A percentile compares a stretch with the other conserved stretches of the same genome.
phyloP scores from a whole-genome alignment of 768 basidiomycete species.

The Lyophyllum decastes region DNA sequence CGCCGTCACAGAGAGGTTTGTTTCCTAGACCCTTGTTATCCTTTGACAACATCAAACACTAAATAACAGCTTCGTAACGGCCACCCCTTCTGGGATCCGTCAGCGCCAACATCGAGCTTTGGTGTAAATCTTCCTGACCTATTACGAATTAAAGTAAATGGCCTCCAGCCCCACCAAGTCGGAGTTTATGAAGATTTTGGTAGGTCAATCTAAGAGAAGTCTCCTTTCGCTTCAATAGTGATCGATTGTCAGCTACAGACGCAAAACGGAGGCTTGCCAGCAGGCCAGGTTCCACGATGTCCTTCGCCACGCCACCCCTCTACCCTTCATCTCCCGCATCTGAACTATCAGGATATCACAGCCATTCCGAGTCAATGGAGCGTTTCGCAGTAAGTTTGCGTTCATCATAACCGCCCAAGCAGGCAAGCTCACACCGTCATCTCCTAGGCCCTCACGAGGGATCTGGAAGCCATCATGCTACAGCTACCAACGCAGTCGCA shows the following conservation, averaged over 20 bases:
- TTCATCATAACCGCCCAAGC: not conserved
- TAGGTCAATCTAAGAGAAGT: conserved; percentile 22
- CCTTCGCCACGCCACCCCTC: conserved; percentile 53
- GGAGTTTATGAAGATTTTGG: conserved; percentile 97
- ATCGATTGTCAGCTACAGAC: conserved; percentile 45
- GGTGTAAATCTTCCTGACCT: conserved; percentile 81
- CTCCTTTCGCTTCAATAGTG: conserved; percentile 3
- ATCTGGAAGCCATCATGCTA: conserved; percentile 79
- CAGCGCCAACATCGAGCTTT: conserved; percentile 70
- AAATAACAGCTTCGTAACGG: conserved; percentile 55
- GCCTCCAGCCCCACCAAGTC: conserved; percentile 79
- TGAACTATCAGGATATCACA: conserved; percentile 54
- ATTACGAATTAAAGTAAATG: conserved; percentile 79
- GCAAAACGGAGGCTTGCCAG: conserved; percentile 58
- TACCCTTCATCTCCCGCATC: conserved; percentile 67
- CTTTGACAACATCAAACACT: not conserved
- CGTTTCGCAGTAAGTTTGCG: conserved; percentile 67
- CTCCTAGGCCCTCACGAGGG: conserved; percentile 46
- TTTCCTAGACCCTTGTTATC: conserved; percentile 8
- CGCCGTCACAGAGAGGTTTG: conserved; percentile 84
- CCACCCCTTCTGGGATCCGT: conserved; percentile 89
- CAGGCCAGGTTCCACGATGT: conserved; percentile 70
- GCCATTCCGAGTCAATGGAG: conserved; percentile 85
- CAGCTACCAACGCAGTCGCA: conserved; percentile 77
- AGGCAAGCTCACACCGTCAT: conserved; percentile 6